These are phyloP conservation scores for Akanthomyces dipterigenus DNA, from an alignment of 2,329 filamentous ascomycete species.

Conservation along the genomic window DNA sequence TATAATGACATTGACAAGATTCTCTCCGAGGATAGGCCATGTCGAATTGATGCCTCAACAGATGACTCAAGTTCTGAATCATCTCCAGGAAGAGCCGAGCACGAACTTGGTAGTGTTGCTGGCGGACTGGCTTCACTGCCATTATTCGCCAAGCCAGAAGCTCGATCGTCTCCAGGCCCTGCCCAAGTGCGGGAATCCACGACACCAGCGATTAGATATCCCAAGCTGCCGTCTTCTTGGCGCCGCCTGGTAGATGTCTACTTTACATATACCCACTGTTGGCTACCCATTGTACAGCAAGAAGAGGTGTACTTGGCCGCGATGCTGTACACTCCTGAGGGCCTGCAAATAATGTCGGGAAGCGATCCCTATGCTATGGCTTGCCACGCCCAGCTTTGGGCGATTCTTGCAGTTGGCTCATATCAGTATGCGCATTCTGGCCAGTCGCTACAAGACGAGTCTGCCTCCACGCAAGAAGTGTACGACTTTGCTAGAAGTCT, in stretches of 20 bases:
- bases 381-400: slow-evolving; percentile 54
- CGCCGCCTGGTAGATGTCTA: slow-evolving; percentile 63
- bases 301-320: slow-evolving; percentile 49
- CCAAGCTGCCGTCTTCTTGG: slow-evolving; percentile 44
- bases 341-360: slow-evolving; percentile 19
- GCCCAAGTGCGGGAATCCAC: not conserved
- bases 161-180: not conserved
- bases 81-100: not conserved
- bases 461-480: slow-evolving; percentile 28
- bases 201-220: slow-evolving; percentile 1
- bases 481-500: slow-evolving; percentile 44
- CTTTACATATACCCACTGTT: slow-evolving; percentile 68
- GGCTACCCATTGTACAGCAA: slow-evolving; percentile 68
- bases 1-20: slow-evolving; percentile 57
- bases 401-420: slow-evolving; percentile 50
- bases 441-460: slow-evolving; percentile 1
- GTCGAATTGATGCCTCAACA: slow-evolving; percentile 28
- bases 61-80: slow-evolving; percentile 25
- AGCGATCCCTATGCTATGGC: slow-evolving; percentile 25
- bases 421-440: slow-evolving; percentile 39
- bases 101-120: not conserved
- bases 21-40: slow-evolving; percentile 39
- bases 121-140: not conserved
- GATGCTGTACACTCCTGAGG: slow-evolving; percentile 34
- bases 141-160: not conserved